Evolutionary conservation across 2,329 filamentous ascomycete species (phyloP), one percentile per base, ranked within the genome.

Genomic region (Fusarium irregulare): DNA sequence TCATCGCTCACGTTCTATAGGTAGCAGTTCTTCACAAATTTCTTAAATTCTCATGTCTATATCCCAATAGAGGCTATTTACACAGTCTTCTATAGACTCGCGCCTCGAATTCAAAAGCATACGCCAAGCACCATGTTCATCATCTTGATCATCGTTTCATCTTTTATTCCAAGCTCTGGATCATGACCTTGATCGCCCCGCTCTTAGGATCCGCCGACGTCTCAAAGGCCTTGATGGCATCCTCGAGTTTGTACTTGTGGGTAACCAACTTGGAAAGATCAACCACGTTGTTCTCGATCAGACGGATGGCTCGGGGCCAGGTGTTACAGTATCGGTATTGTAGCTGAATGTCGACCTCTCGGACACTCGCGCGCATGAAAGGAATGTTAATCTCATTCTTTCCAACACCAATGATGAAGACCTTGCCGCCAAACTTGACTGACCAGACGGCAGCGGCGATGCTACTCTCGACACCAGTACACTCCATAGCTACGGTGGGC

Each of bases 261-360:
- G 95, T 98, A 50, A 98, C 93, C 66, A 98, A 83, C 81, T 88
- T 92, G 75, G 87, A 87, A 78, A 98, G 83, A 78, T 97, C 89
- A 75, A 98, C 88, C 6, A 98, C 88, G 3, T 93, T 93, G 78
- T 91, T 93, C 84, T 93, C 89, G 40, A 98, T 87, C 70, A 98
- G 84, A 49, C 94, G 88, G 73, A 98, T 98, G 45, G 96, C 95
- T 68, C 93, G 89, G 34, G 95, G 96, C 95, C 95, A 98, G 23
- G 93, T 97, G 84, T 98, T 98, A 83, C 88, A 88, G 85, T 98
- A 98, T 66, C 96, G 89, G 84, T 98, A 98, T 84, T 98, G 95
- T 81, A 98, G 96, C 83, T 97, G 93, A 65, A 98, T 85, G 81
- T 98, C 95, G 74, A 98, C 92, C 83, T 98, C 96, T 70, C 93